Percentiles rank a stretch among this genome's conserved stretches.
Conservation (phyloP, 495 filamentous ascomycete genomes). For the Aspergillus avenaceus region DNA sequence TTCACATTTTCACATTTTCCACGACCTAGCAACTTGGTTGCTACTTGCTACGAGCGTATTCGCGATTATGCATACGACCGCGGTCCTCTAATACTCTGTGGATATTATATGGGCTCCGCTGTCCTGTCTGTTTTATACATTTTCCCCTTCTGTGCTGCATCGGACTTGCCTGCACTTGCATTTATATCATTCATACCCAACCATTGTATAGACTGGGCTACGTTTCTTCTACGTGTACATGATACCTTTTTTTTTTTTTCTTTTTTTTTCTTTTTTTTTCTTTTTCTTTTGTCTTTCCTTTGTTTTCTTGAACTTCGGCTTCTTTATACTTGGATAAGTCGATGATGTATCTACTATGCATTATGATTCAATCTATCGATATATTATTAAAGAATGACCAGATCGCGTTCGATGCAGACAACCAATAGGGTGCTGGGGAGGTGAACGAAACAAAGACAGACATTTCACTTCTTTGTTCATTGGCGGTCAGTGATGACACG, state of each 20-base stretch:
- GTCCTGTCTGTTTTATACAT: conserved; percentile 3
- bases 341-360: conserved; percentile 12
- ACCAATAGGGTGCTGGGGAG: background rate
- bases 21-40: conserved; percentile 3
- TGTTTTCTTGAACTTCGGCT: background rate
- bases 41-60: conserved; percentile 18
- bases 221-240: conserved; percentile 21
- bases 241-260: conserved; percentile 19
- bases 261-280: conserved; percentile 1
- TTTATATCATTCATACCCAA: conserved; percentile 1
- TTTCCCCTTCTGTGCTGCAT: conserved; percentile 14
- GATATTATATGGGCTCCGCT: background rate
- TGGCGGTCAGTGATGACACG: background rate
- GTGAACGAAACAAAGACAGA: background rate
- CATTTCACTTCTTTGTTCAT: background rate
- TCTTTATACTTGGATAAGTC: conserved; percentile 1
- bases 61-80: conserved; percentile 10
- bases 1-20: conserved; percentile 3
- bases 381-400: background rate
- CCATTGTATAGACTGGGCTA: conserved; percentile 7
- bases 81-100: conserved; percentile 1
- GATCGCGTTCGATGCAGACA: background rate
- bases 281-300: conserved; percentile 1
- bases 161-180: conserved; percentile 17
- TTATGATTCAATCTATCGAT: background rate